A percentile compares a stretch with the other conserved stretches of the same genome.
Conservation (phyloP, 176 grass and related monocot genomes). For the Carex myosuroides region DNA sequence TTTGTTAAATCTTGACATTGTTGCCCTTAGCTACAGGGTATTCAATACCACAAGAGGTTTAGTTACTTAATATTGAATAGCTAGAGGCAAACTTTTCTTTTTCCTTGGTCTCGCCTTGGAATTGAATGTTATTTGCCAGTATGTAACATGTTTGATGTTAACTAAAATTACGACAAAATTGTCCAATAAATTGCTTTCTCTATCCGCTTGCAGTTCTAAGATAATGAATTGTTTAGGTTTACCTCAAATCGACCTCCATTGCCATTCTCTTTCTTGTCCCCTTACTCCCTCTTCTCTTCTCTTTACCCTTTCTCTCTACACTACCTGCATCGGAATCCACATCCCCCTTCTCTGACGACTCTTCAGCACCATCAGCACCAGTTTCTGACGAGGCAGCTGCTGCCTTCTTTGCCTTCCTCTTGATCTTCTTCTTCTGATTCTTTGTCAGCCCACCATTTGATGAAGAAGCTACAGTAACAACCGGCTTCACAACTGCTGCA, state of each 20-base stretch:
- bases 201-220: background rate
- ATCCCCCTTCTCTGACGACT: slow-evolving; percentile 65
- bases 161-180: background rate
- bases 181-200: background rate
- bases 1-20: background rate
- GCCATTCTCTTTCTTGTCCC: slow-evolving; percentile 60
- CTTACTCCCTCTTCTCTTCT: slow-evolving; percentile 57
- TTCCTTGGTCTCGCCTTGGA: background rate
- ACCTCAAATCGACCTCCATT: slow-evolving; percentile 56
- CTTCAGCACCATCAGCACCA: slow-evolving; percentile 34
- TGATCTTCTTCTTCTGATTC: slow-evolving; percentile 97
- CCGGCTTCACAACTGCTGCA: background rate
- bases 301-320: slow-evolving; percentile 24
- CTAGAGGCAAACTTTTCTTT: background rate
- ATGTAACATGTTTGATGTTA: background rate
- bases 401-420: slow-evolving; percentile 69
- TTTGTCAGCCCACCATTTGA: slow-evolving; percentile 53
- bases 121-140: background rate
- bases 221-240: background rate
- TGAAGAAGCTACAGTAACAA: slow-evolving; percentile 20
- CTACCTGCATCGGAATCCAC: slow-evolving; percentile 26
- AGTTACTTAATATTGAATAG: background rate
- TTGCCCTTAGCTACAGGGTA: background rate
- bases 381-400: slow-evolving; percentile 51
- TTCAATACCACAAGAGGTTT: background rate